A percentile compares a stretch with the other conserved stretches of the same genome.
Conservation (phyloP, 1,284 basidiomycete genomes). For the Hypsizygus ulmarius region DNA sequence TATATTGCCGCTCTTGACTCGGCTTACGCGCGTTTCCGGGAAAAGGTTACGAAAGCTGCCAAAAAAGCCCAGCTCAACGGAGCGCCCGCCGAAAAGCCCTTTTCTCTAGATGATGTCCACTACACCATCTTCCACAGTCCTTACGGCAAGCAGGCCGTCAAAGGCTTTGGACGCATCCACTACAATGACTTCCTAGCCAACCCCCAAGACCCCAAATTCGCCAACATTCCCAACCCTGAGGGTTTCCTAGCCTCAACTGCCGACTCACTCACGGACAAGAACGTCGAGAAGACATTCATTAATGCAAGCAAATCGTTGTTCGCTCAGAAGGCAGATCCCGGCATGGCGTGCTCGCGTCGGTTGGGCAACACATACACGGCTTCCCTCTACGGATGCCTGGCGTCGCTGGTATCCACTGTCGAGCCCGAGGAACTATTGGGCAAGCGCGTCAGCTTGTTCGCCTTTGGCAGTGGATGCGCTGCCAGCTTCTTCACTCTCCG, state of each 20-base stretch:
- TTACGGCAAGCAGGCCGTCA: slow-evolving; percentile 98
- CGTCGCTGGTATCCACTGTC: slow-evolving; percentile 74
- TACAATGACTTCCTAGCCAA: slow-evolving; percentile 91
- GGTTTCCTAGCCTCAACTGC: slow-evolving; percentile 66
- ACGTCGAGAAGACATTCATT: slow-evolving; percentile 93
- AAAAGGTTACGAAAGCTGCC: slow-evolving; percentile 71
- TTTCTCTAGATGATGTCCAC: slow-evolving; percentile 82
- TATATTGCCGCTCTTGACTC: slow-evolving; percentile 94
- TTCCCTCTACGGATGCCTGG: slow-evolving; percentile 93
- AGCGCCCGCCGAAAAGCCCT: slow-evolving; percentile 39
- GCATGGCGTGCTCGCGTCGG: slow-evolving; percentile 80
- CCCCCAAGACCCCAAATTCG: slow-evolving; percentile 74
- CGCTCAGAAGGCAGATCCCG: slow-evolving; percentile 69
- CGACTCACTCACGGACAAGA: slow-evolving; percentile 88
- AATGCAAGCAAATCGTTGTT: slow-evolving; percentile 70
- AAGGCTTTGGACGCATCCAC: slow-evolving; percentile 90
- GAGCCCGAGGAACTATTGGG: slow-evolving; percentile 65
- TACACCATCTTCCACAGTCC: slow-evolving; percentile 93
- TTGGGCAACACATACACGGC: slow-evolving; percentile 99
- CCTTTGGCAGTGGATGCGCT: slow-evolving; percentile 92
- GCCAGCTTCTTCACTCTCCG: slow-evolving; percentile 87
- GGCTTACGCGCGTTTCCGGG: slow-evolving; percentile 84
- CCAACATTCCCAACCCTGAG: slow-evolving; percentile 70
- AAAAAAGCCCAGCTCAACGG: slow-evolving; percentile 40
- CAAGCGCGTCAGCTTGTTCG: slow-evolving; percentile 90